Conservation (phyloP, 106 monocot species). For the Gastrodia elata region DNA sequence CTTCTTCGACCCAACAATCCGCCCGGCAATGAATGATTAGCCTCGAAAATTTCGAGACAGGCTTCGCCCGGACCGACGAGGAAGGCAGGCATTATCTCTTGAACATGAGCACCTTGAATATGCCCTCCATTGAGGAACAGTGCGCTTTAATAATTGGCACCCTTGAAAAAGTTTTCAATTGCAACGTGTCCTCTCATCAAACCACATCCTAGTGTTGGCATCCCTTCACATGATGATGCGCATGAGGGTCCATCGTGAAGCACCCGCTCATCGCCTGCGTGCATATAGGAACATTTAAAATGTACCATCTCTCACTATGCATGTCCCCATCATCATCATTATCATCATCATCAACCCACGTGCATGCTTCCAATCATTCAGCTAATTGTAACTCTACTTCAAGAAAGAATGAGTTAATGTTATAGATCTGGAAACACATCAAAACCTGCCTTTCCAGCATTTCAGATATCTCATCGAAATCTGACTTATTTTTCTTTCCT, state of each 20-base stretch:
- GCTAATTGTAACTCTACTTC: background rate
- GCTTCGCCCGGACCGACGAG: background rate
- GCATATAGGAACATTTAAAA: background rate
- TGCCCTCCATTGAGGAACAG: background rate
- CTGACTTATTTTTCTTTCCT: background rate
- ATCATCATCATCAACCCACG: conserved; percentile 6
- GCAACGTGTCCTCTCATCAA: too few species aligned
- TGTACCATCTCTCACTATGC: too few species aligned
- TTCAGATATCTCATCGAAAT: background rate
- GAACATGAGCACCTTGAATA: background rate
- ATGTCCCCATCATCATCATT: background rate
- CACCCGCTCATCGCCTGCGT: background rate
- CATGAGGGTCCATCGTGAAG: background rate
- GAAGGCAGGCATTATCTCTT: conserved; percentile 4
- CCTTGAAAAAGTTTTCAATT: background rate
- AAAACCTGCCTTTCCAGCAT: background rate
- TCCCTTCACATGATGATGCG: background rate
- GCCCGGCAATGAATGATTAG: too few species aligned
- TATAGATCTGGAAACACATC: conserved; percentile 4
- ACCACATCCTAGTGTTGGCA: background rate
- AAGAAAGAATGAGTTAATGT: background rate
- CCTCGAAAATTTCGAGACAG: background rate
- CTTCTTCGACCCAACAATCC: too few species aligned
- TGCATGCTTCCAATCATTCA: conserved; percentile 7
- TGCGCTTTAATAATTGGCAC: background rate